phyloP scores from a whole-genome alignment of 2,329 filamentous ascomycete species.

The Sclerotinia borealis region DNA sequence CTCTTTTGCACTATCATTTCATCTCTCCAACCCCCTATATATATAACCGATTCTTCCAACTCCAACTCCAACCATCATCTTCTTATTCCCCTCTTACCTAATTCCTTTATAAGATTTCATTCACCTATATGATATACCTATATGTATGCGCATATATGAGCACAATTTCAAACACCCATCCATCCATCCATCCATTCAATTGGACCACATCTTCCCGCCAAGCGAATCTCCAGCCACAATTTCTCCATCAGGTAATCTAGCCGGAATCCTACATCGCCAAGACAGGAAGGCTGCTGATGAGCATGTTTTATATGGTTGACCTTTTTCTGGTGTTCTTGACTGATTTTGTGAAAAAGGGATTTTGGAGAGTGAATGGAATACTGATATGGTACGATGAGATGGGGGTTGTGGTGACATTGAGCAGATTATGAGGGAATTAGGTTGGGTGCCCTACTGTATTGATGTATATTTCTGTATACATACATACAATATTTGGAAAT shows the following conservation, averaged over 20 bases:
- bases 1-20: too few species aligned
- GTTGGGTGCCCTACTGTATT: not conserved
- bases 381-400: not conserved
- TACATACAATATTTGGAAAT: not conserved
- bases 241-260: not conserved
- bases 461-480: not conserved
- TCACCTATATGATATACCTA: too few species aligned
- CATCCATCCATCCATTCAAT: not conserved
- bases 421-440: constrained; percentile 9
- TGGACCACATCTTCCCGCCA: not conserved
- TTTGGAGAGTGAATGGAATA: not conserved
- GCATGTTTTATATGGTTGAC: constrained; percentile 3
- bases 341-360: not conserved
- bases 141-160: not conserved
- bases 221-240: not conserved
- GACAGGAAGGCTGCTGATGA: not conserved
- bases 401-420: not conserved
- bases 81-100: too few species aligned
- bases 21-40: too few species aligned
- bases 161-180: not conserved
- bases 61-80: not conserved
- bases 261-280: not conserved
- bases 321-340: not conserved
- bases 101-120: too few species aligned
- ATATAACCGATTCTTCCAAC: too few species aligned